Conservation (phyloP, 1,284 basidiomycete species). For the Trichosporon inkin region DNA sequence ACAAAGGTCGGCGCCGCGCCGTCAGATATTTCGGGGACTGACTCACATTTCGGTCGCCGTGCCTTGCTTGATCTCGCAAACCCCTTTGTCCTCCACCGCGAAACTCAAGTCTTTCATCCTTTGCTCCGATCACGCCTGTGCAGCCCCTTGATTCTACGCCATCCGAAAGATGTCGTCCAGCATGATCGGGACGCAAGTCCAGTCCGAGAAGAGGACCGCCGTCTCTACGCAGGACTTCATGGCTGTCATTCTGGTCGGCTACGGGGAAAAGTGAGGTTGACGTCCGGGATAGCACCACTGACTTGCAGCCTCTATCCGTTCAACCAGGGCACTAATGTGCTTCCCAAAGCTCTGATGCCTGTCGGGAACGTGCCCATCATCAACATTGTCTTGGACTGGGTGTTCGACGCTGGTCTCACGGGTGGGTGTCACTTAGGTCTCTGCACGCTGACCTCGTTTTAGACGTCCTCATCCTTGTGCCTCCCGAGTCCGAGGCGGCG, state of each 20-base stretch:
- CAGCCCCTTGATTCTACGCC: too few relatives aligned
- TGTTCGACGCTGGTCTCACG: conserved; percentile 78
- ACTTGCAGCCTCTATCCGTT: conserved; percentile 48
- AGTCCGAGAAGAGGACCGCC: conserved; percentile 12
- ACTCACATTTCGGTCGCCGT: too few relatives aligned
- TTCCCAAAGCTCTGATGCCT: conserved; percentile 72
- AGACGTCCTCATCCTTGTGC: conserved; percentile 84
- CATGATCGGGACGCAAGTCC: conserved; percentile 1
- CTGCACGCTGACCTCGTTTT: conserved; percentile 10
- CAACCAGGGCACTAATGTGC: conserved; percentile 44
- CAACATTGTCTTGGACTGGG: conserved; percentile 76
- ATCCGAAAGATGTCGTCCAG: conserved; percentile 1
- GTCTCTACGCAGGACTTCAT: conserved; percentile 62
- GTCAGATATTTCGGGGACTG: too few relatives aligned
- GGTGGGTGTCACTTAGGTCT: conserved; percentile 55
- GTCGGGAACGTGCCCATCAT: conserved; percentile 83
- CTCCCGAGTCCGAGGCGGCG: conserved; percentile 64
- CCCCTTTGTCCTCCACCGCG: too few relatives aligned
- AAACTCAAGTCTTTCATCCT: too few relatives aligned
- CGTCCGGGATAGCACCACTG: too few relatives aligned
- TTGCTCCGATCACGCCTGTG: too few relatives aligned
- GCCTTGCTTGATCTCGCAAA: too few relatives aligned
- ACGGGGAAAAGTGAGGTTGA: conserved; percentile 71
- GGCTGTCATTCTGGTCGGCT: conserved; percentile 77
- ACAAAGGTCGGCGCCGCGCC: too few relatives aligned